Base-by-base conservation (phyloP, 495 filamentous ascomycete species). In the Penicillium taxi region DNA sequence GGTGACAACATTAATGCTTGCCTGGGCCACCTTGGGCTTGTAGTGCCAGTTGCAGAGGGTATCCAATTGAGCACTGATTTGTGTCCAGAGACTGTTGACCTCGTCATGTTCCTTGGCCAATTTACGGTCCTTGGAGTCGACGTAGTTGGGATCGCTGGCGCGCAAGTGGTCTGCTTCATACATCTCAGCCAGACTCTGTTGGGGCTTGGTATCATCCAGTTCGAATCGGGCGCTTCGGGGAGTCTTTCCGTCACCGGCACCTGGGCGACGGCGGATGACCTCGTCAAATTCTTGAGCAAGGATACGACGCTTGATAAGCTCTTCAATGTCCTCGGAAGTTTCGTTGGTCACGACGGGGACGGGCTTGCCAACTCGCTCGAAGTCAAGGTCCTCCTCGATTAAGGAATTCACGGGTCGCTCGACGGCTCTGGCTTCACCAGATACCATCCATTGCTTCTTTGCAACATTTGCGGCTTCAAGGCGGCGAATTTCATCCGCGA, bases 261-360 rank as follows among this genome's bases (percentile, higher is more conserved):
- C 68, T 12, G 93, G 91, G 9, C 88, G 81, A 11, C 93, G 76
- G 22, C 84, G 78, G 41, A 86, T 73, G 5, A 96, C 75, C 58
- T 98, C 91, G 53, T 98, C 90, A 48, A 98, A 98, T 48, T 96
- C 85, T 38, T 78, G 74, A 6, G 85, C 83, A 13, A 96, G 64
- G 48, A 98, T 95, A 17, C 93, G 84, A 20, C 86, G 80, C 57
- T 96, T 96, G 61, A 98, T 86, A 34, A 98, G 74, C 11, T 82
- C 86, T 57, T 96, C 91, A 37, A 98, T 93, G 37, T 81, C 81
- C 58, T 95, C 90, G 27, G 78, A 90, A 8, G 93, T 74, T 54
- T 96, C 90, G n/a, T 83, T 80, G 0, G 93, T 96, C 47, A 95
- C 86, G 20, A 96, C 84, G 3, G 90, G 86, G 1, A 95, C 81